Percentiles rank a stretch among this genome's conserved stretches.
These are phyloP conservation scores for Diaporthe citriasiana DNA, from an alignment of 2,329 filamentous ascomycete species.

Conservation along the genomic window DNA sequence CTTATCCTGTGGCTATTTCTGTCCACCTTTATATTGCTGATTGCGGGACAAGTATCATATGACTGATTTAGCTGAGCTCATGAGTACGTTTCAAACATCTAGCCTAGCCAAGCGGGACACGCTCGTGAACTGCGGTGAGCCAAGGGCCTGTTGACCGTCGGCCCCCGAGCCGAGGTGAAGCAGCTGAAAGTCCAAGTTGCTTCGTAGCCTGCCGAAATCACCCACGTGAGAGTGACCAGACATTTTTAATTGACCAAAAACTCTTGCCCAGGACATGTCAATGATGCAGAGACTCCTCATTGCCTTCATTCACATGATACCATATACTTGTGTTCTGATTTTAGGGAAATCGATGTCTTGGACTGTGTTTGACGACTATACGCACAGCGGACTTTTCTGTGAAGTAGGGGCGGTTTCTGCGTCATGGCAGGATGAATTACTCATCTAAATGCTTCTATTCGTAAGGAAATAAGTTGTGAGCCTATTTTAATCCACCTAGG, in stretches of 20 bases:
- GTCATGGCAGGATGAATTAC: not conserved
- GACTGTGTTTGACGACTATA: too few species aligned
- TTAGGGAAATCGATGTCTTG: too few species aligned
- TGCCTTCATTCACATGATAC: too few species aligned
- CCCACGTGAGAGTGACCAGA: not conserved
- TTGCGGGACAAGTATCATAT: too few species aligned
- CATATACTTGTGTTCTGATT: too few species aligned
- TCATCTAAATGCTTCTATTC: not conserved
- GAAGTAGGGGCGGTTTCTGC: not conserved
- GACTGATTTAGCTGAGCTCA: not conserved
- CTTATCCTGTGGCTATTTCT: not conserved
- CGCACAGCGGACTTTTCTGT: too few species aligned
- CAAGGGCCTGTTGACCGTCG: not conserved
- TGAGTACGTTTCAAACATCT: not conserved
- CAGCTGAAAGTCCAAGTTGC: constrained; percentile 12
- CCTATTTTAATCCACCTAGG: not conserved
- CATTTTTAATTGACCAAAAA: too few species aligned
- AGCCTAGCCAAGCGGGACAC: not conserved
- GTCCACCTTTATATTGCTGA: not conserved
- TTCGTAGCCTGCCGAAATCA: not conserved
- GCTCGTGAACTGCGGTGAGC: constrained; percentile 10
- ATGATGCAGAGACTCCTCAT: too few species aligned
- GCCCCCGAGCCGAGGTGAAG: constrained; percentile 22
- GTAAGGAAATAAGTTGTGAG: not conserved
- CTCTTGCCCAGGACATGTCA: too few species aligned